Evolutionary conservation across 345 rosid genomes (phyloP).

Genomic region (Anacardium occidentale): DNA sequence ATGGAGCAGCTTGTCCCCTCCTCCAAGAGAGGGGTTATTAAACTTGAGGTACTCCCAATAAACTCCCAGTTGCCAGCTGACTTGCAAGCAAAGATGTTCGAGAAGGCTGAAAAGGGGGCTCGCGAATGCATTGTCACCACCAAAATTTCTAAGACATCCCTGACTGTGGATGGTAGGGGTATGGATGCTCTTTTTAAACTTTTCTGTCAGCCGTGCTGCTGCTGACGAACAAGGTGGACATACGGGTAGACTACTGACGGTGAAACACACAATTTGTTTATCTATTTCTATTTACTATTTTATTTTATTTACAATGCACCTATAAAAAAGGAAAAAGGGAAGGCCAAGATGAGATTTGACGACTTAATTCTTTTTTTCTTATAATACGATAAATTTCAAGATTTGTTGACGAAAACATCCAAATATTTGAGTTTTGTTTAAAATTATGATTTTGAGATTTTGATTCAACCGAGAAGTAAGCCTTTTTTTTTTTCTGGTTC

Average conservation of each 20-base stretch:
- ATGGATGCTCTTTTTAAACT: no score
- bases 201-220: no score
- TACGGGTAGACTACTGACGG: no score
- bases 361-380: no score
- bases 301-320: background rate
- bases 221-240: no score
- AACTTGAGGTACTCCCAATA: slow-evolving; percentile 87
- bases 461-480: no score
- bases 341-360: no score
- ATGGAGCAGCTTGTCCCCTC: slow-evolving; percentile 83
- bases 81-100: slow-evolving; percentile 92
- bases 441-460: no score
- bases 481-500: no score
- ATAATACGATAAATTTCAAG: no score
- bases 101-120: slow-evolving; percentile 93
- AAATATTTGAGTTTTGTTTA: no score
- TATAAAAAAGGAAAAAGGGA: background rate
- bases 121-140: slow-evolving; percentile 98
- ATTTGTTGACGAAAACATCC: no score
- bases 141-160: slow-evolving; percentile 93
- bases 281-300: background rate
- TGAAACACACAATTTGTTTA: background rate
- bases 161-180: slow-evolving; percentile 99
- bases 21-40: slow-evolving; percentile 60
- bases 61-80: slow-evolving; percentile 98